A percentile compares a stretch with the other conserved stretches of the same genome.
These are phyloP conservation scores for Eremothecium coryli DNA, from an alignment of 1,139 yeast species.

Conservation along the genomic window DNA sequence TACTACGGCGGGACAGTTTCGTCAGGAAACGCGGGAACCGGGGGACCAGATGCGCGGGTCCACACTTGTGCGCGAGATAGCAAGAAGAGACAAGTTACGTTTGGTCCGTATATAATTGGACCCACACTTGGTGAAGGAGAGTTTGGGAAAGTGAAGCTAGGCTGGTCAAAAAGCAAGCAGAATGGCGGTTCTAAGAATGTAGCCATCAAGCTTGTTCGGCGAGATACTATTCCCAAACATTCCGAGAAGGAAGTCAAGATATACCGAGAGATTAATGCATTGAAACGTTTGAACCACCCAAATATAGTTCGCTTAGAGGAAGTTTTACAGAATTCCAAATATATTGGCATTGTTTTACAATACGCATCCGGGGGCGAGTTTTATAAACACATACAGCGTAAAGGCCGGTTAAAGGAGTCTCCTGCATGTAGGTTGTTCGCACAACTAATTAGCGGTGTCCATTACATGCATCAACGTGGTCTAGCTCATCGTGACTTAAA, in stretches of 20 bases:
- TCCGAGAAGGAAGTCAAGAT: conserved; percentile 82
- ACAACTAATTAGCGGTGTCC: conserved; percentile 87
- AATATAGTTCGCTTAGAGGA: conserved; percentile 87
- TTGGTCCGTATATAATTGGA: conserved; percentile 83
- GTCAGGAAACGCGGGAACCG: conserved; percentile 3
- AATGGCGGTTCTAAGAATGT: conserved; percentile 58
- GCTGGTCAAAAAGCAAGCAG: conserved; percentile 51
- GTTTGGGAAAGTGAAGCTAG: conserved; percentile 94
- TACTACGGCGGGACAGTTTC: conserved; percentile 11
- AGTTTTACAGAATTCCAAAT: conserved; percentile 87
- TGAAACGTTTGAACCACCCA: conserved; percentile 81
- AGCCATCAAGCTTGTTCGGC: conserved; percentile 82
- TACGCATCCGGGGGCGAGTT: conserved; percentile 97
- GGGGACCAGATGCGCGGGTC: not conserved
- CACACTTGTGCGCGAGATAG: too few species aligned
- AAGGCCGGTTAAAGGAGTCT: conserved; percentile 75
- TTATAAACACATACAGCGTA: conserved; percentile 82
- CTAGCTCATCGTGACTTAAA: conserved; percentile 70
- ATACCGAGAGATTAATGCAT: conserved; percentile 85
- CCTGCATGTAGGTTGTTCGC: conserved; percentile 84
- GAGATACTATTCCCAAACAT: conserved; percentile 76
- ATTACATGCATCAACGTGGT: conserved; percentile 64
- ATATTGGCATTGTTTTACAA: conserved; percentile 91
- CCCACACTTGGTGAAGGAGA: conserved; percentile 98
- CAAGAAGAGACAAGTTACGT: conserved; percentile 40